Percentiles rank a stretch among this genome's conserved stretches.
phyloP scores from a whole-genome alignment of 2,329 filamentous ascomycete genomes.

The Domatiomyces catenatus region DNA sequence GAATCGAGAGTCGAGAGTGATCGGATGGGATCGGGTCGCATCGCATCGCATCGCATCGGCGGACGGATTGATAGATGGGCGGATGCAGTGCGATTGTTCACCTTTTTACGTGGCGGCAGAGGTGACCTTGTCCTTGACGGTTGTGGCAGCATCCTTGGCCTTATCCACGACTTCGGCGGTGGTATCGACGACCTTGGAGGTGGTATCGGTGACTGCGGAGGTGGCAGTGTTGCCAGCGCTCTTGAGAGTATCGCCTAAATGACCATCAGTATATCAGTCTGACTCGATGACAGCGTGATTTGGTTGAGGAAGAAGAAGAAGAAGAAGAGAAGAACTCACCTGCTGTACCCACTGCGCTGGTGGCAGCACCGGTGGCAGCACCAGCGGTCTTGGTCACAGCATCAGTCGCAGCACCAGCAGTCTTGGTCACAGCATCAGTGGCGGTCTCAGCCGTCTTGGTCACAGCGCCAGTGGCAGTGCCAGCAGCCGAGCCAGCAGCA shows the following conservation, averaged over 20 bases:
- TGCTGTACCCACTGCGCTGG: background rate
- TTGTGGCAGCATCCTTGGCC: background rate
- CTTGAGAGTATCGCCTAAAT: constrained; percentile 8
- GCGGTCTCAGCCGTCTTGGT: background rate
- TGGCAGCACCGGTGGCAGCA: too few relatives aligned
- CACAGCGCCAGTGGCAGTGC: constrained; percentile 5
- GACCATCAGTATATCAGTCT: background rate
- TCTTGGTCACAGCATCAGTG: background rate
- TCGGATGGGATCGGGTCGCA: too few relatives aligned
- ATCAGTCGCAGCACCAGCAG: too few relatives aligned
- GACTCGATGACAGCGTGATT: background rate
- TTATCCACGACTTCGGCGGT: background rate
- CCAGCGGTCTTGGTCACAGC: too few relatives aligned
- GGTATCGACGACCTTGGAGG: constrained; percentile 9
- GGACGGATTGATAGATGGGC: too few relatives aligned
- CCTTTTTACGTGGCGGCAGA: background rate
- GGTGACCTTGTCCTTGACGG: background rate
- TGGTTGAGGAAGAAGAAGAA: background rate
- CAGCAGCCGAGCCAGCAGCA: constrained; percentile 1
- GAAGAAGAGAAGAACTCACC: background rate
- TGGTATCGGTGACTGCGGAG: constrained; percentile 7
- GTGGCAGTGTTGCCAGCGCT: constrained; percentile 1
- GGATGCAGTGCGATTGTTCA: too few relatives aligned
- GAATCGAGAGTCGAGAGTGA: too few relatives aligned
- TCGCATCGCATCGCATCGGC: too few relatives aligned